Evolutionary conservation across 371 early-diverging fungal genomes (phyloP).

Genomic region (Blakeslea trispora): DNA sequence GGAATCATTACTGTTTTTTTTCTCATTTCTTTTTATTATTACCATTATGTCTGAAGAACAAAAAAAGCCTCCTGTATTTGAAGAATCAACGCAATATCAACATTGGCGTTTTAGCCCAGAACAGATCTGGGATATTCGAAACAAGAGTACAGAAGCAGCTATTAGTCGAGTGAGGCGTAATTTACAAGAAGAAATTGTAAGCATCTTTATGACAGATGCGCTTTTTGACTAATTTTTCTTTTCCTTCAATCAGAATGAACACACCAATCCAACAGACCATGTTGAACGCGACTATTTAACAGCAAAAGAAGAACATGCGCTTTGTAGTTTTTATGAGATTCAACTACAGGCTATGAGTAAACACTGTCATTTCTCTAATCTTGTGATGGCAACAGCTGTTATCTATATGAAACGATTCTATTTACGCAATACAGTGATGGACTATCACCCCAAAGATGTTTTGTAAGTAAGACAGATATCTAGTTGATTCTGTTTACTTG

Average conservation of each 20-base stretch:
- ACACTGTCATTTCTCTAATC: constrained; percentile 22
- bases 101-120: constrained; percentile 73
- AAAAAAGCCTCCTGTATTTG: constrained; percentile 35
- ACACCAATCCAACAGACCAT: not conserved
- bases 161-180: constrained; percentile 59
- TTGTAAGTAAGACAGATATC: constrained; percentile 48
- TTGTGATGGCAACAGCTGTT: constrained; percentile 75
- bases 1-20: not conserved
- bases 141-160: constrained; percentile 57
- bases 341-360: constrained; percentile 36
- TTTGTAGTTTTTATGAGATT: constrained; percentile 54
- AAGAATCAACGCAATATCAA: constrained; percentile 68
- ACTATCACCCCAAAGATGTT: constrained; percentile 85
- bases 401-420: constrained; percentile 92
- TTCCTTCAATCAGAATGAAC: not conserved
- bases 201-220: not conserved
- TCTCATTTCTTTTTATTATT: constrained; percentile 1
- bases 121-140: constrained; percentile 62
- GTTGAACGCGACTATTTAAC: constrained; percentile 46
- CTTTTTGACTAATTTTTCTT: not conserved
- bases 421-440: constrained; percentile 83
- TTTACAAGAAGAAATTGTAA: constrained; percentile 55
- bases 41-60: not conserved
- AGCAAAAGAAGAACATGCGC: constrained; percentile 51
- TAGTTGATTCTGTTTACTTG: not conserved